Evolutionary conservation across 2,329 filamentous ascomycete genomes (phyloP), one percentile per base, ranked within the genome.

Genomic region (Colletotrichum sp.): DNA sequence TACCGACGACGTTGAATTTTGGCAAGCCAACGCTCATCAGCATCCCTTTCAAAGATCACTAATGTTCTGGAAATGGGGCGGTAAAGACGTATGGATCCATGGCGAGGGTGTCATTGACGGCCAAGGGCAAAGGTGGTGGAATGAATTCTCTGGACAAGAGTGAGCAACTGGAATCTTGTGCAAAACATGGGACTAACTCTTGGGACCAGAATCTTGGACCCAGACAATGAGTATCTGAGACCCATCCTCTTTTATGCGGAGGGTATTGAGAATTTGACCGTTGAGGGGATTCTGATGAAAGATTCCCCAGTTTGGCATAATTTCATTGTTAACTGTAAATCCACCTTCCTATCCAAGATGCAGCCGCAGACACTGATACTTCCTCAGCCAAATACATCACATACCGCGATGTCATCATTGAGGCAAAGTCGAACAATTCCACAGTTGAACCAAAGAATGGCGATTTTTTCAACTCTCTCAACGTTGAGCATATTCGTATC

Each of bases 301-400:
- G 89, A 92, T 80, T 91, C 90, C 1, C 91, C 91, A 2, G 92
- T 90, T 84, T 92, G 91, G 91, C 92, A 89, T 3, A 93, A 91
- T 79, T 92, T 92, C 78, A 84, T 92, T 43, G 89, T 92, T 16
- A 87, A 88, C 36, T 91, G 86, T 77, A 86, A 73, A 78, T 3
- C 12, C 34, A 24, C 8, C 5, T 69, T 28, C 18, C 56, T 43
- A 26, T 28, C 26, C n/a, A 34, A 14, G n/a, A 18, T 13, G 3
- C 18, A 21, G 5, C 7, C 10, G 21, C 16, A 10, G n/a, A 24
- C 7, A 26, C 24, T 69, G 9, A 69, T 21, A 13, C 34, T 61
- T 16, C 26, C 16, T 13, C n/a, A 81, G 79, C 85, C 36, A 83
- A 90, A 79, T 87, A 90, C 75, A 83, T 92, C 59, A 85, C 86